Conservation (phyloP, 2,329 filamentous ascomycete genomes). For the Chaetomiaceae sp. region DNA sequence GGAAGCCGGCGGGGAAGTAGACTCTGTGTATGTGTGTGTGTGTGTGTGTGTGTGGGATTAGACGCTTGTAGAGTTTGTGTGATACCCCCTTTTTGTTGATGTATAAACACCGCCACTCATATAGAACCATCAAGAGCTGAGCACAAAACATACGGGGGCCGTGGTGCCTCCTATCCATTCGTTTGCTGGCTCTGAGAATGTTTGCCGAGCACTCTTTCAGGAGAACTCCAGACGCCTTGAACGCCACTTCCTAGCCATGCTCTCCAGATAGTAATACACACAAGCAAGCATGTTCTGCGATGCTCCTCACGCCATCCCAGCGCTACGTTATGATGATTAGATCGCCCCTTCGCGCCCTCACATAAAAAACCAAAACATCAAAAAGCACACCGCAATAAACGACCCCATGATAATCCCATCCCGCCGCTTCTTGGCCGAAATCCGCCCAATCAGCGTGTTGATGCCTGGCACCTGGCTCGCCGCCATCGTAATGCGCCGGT, state of each 20-base stretch:
- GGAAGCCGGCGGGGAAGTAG: constrained; percentile 10
- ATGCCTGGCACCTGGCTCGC: constrained; percentile 90
- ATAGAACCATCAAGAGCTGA: neutral
- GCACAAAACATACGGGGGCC: neutral
- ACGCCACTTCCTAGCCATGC: constrained; percentile 7
- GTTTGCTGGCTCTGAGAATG: neutral
- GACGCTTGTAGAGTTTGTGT: neutral
- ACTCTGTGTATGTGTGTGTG: too few species aligned
- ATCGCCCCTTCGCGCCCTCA: constrained; percentile 40
- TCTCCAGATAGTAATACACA: neutral
- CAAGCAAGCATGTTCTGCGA: too few species aligned
- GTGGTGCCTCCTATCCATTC: constrained; percentile 4
- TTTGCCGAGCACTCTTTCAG: neutral
- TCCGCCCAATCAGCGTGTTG: constrained; percentile 85
- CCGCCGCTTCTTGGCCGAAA: constrained; percentile 89
- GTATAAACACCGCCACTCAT: constrained; percentile 14
- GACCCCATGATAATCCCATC: constrained; percentile 89
- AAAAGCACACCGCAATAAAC: constrained; percentile 89
- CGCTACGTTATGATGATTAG: too few species aligned
- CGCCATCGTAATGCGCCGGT: constrained; percentile 81
- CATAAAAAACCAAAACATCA: constrained; percentile 77
- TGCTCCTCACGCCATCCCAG: too few species aligned
- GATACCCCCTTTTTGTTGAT: constrained; percentile 16
- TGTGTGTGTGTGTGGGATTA: neutral
- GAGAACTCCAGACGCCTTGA: neutral